Evolutionary conservation across 306 rosid genomes (phyloP).

Genomic region (Castanea sativa): DNA sequence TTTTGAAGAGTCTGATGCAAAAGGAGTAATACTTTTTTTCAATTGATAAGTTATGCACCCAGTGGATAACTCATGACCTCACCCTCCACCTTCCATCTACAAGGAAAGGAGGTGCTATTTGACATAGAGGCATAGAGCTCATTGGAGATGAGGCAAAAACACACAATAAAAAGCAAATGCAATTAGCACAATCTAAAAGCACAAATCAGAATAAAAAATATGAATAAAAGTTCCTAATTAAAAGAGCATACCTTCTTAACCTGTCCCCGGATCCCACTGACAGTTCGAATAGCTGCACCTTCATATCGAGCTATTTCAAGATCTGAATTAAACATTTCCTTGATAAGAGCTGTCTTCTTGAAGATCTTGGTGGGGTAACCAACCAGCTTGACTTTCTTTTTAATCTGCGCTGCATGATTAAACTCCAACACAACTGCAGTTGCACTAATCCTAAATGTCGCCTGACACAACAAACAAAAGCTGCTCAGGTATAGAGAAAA

Average conservation of each 20-base stretch:
- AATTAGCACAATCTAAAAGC: slow-evolving; percentile 7
- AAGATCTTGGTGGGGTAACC: slow-evolving; percentile 91
- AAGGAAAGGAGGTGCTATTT: too few relatives aligned
- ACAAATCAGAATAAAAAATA: slow-evolving; percentile 10
- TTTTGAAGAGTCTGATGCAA: background rate
- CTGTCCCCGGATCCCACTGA: slow-evolving; percentile 93
- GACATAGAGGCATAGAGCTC: too few relatives aligned
- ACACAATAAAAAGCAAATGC: background rate
- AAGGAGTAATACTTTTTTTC: background rate
- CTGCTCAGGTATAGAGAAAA: slow-evolving; percentile 20
- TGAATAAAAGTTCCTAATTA: slow-evolving; percentile 2
- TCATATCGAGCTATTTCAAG: slow-evolving; percentile 94
- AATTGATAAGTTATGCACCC: too few relatives aligned
- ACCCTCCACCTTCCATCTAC: too few relatives aligned
- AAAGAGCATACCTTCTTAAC: slow-evolving; percentile 76
- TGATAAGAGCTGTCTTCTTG: slow-evolving; percentile 90
- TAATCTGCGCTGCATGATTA: slow-evolving; percentile 70
- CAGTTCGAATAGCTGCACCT: slow-evolving; percentile 91
- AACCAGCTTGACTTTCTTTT: slow-evolving; percentile 91
- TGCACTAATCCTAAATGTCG: slow-evolving; percentile 84
- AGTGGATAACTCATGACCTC: too few relatives aligned
- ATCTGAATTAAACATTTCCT: slow-evolving; percentile 91
- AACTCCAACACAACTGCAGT: slow-evolving; percentile 86
- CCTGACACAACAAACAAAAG: slow-evolving; percentile 47
- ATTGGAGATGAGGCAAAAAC: background rate